Evolutionary conservation across 768 basidiomycete species (phyloP), one percentile per base, ranked within the genome.

Genomic region (Mycena galopus): DNA sequence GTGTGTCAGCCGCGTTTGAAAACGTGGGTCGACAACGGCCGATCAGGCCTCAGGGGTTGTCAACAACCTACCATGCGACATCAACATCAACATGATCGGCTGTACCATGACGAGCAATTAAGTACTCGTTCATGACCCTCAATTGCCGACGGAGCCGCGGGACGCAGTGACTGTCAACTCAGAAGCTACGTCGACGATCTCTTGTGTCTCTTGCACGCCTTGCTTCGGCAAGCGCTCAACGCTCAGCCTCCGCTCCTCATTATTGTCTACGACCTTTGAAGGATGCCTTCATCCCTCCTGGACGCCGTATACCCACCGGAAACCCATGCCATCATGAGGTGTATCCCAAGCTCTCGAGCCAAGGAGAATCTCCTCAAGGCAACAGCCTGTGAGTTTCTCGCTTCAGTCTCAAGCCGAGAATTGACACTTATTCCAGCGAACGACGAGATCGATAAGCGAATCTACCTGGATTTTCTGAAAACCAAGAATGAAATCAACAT

Each of bases 401-500:
- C 30, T 33, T n/a, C 29, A 50, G 47, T 63, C 44, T 63, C 61
- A 50, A 50, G 21, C 44, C 30, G 21, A 50, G 42, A 23, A 53
- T 25, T 66, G 21, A 66, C 19, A 42, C 21, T 50, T 60, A 17
- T 47, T 32, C 12, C 17, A 95, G 94, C 94, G 78, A 96, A 96
- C 79, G 95, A 96, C 78, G 94, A 94, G 86, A 97, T 97, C 75
- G 96, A 97, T 86, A 92, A 85, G 82, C 95, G 96, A 82, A 89
- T 97, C 76, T 95, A 93, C 86, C 87, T 91, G 78, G 96, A 97
- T 84, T 85, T 92, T 58, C 89, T 94, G 86, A 91, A 92, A 88
- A 92, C 93, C 51, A 95, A 68, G 59, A 68, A 96, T 77, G 95
- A 96, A 82, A 96, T 97, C 78, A 97, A 98, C 86, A 97, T 98